A percentile compares a stretch with the other conserved stretches of the same genome.
Evolutionary conservation across 2,329 filamentous ascomycete genomes (phyloP).

Genomic region (Ophiostoma triangulosporum): DNA sequence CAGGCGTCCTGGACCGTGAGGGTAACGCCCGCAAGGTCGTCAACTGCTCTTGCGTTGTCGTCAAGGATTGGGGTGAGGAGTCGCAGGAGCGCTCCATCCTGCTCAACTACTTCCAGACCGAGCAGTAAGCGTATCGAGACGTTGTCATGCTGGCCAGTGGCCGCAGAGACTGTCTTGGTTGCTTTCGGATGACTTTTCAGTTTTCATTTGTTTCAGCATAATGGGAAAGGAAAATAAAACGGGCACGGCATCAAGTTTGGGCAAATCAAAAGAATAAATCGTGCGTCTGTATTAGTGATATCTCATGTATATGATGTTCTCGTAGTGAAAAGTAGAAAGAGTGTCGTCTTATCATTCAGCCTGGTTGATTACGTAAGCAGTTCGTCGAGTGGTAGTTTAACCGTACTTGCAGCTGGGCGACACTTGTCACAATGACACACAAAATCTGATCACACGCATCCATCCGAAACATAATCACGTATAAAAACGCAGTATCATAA

Average conservation of each 20-base stretch:
- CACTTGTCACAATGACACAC: no score
- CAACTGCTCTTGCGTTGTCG: slow-evolving; percentile 99
- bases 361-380: no score
- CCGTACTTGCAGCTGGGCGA: no score
- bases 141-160: neutral
- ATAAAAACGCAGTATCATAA: no score
- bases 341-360: no score
- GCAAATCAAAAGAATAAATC: slow-evolving; percentile 3
- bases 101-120: slow-evolving; percentile 99
- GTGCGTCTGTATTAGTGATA: no score
- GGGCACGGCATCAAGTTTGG: neutral
- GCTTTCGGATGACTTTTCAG: neutral
- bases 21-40: slow-evolving; percentile 99
- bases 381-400: no score
- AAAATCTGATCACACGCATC: no score
- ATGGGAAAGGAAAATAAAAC: slow-evolving; percentile 1
- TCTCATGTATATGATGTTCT: no score
- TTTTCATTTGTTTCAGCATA: slow-evolving; percentile 3
- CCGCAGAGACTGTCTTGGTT: neutral
- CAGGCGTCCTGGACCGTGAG: slow-evolving; percentile 96
- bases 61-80: slow-evolving; percentile 99
- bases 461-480: no score
- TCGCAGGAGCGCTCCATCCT: slow-evolving; percentile 97
- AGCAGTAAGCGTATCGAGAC: slow-evolving; percentile 40
- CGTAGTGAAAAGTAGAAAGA: no score